These are phyloP conservation scores for Boletus semigastroideus DNA, from an alignment of 1,284 basidiomycete species.

Conservation along the genomic window DNA sequence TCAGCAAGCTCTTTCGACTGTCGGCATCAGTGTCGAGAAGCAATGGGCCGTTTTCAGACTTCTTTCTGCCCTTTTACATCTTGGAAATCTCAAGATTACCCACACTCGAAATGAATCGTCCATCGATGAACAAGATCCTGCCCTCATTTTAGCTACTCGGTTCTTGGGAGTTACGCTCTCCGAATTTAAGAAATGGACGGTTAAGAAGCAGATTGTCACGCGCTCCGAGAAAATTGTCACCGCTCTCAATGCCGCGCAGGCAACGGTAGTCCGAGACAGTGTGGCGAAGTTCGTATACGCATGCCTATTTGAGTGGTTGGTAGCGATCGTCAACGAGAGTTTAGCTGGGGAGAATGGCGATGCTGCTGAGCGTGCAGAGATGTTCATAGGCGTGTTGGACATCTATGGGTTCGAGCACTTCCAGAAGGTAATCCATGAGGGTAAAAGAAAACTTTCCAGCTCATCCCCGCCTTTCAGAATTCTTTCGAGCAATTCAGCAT, in stretches of 20 bases:
- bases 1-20: constrained; percentile 92
- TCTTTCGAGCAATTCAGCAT: constrained; percentile 99
- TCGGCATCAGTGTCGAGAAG: constrained; percentile 95
- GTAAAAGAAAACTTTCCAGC: not conserved
- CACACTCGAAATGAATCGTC: constrained; percentile 81
- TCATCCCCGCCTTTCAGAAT: constrained; percentile 52
- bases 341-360: constrained; percentile 88
- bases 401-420: constrained; percentile 97
- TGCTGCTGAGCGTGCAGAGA: constrained; percentile 84
- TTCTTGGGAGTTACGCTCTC: constrained; percentile 88
- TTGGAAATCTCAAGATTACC: constrained; percentile 94
- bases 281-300: constrained; percentile 99
- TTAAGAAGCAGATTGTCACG: constrained; percentile 97
- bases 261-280: constrained; percentile 93
- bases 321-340: constrained; percentile 95
- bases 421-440: constrained; percentile 64
- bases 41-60: constrained; percentile 98
- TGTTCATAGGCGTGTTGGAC: constrained; percentile 99
- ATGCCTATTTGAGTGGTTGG: constrained; percentile 98
- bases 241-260: constrained; percentile 82
- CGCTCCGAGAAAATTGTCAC: constrained; percentile 96
- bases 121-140: constrained; percentile 84
- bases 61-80: constrained; percentile 90
- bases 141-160: constrained; percentile 79
- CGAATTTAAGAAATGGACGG: constrained; percentile 99